Conservation (phyloP, 495 filamentous ascomycete genomes). For the Hypoxylon fragiforme region DNA sequence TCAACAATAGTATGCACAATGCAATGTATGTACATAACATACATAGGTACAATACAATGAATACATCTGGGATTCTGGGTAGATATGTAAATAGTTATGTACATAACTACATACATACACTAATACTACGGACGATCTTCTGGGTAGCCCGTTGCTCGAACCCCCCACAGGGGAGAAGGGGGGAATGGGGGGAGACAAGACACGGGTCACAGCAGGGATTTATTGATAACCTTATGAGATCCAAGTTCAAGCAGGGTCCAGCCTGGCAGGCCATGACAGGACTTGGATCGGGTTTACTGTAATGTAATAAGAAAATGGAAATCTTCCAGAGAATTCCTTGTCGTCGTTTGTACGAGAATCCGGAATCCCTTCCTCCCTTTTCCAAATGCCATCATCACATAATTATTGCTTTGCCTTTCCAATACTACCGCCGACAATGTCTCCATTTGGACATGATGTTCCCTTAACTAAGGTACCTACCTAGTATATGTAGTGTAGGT, state of each 20-base stretch:
- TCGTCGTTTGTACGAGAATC: conserved; percentile 21
- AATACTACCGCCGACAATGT: conserved; percentile 4
- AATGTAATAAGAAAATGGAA: conserved; percentile 32
- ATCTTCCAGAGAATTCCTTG: conserved; percentile 34
- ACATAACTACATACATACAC: too few relatives aligned
- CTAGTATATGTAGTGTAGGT: too few relatives aligned
- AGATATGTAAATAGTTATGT: too few relatives aligned
- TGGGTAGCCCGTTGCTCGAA: conserved; percentile 9
- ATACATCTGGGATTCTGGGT: too few relatives aligned
- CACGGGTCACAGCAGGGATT: conserved; percentile 21
- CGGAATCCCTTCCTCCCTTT: conserved; percentile 21
- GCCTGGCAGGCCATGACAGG: conserved; percentile 10
- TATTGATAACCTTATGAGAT: conserved; percentile 34
- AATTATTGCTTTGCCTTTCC: too few relatives aligned
- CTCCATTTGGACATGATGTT: too few relatives aligned
- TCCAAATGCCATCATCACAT: conserved; percentile 13
- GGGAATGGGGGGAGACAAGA: background rate
- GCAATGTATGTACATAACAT: too few relatives aligned
- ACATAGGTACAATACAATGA: too few relatives aligned
- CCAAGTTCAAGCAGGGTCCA: conserved; percentile 23
- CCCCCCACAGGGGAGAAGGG: conserved; percentile 29
- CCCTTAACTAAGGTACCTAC: too few relatives aligned
- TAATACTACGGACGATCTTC: conserved; percentile 29
- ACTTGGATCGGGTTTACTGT: conserved; percentile 28
- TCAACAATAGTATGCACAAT: too few relatives aligned